Percentiles rank a stretch among this genome's conserved stretches.
Evolutionary conservation across 768 basidiomycete species (phyloP).

Genomic region (Rubroboletus satanas): DNA sequence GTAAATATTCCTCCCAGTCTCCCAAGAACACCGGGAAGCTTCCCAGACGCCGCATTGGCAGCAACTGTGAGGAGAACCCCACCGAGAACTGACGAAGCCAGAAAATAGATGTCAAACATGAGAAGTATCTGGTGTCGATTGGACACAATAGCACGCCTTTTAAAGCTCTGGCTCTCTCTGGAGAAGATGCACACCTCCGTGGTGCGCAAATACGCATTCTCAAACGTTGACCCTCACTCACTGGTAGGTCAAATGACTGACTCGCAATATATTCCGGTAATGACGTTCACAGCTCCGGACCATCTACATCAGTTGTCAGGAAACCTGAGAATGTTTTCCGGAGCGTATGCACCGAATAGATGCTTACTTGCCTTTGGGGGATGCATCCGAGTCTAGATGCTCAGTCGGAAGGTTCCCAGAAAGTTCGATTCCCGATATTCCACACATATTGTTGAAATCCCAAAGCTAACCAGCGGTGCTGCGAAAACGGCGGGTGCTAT

Average conservation of each 20-base stretch:
- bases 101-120: constrained; percentile 14
- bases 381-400: background rate
- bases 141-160: background rate
- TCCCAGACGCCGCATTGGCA: constrained; percentile 9
- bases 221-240: background rate
- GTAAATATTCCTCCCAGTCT: constrained; percentile 2
- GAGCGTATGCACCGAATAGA: background rate
- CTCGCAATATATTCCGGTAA: background rate
- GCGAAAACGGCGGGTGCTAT: background rate
- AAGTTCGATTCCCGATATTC: background rate
- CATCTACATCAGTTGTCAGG: too few species aligned
- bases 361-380: background rate
- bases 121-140: background rate
- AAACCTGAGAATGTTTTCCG: background rate
- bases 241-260: background rate
- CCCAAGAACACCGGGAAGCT: constrained; percentile 5
- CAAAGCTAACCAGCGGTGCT: background rate
- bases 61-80: constrained; percentile 15
- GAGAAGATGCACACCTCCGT: background rate
- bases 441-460: background rate
- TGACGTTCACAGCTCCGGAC: background rate
- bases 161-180: background rate
- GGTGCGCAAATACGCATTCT: background rate
- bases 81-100: constrained; percentile 13
- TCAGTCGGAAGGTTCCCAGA: background rate